phyloP scores from a whole-genome alignment of 1,284 basidiomycete species.

The Erythrobasidium hasegawianum region DNA sequence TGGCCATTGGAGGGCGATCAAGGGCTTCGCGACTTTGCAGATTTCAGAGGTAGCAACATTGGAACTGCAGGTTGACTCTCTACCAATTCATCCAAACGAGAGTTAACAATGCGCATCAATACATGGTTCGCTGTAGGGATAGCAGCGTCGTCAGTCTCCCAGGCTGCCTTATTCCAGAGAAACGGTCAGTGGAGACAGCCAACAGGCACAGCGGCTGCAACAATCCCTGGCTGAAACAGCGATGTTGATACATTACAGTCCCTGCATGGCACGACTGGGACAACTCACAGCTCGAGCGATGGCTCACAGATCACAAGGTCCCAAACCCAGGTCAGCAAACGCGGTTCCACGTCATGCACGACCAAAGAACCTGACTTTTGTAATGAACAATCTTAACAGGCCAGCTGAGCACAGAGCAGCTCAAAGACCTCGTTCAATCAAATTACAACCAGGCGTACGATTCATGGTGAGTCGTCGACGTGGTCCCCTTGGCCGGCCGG shows the following conservation, averaged over 20 bases:
- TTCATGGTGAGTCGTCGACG: constrained; percentile 26
- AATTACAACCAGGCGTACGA: constrained; percentile 42
- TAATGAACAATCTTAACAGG: constrained; percentile 5
- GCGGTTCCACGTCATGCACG: constrained; percentile 39
- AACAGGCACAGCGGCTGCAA: background rate
- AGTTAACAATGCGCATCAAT: constrained; percentile 15
- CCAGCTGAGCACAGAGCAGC: constrained; percentile 44
- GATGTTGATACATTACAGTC: constrained; percentile 6
- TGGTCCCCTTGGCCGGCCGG: background rate
- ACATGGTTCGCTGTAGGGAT: constrained; percentile 22
- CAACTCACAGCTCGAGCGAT: constrained; percentile 60
- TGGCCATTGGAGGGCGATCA: no score
- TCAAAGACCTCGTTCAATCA: constrained; percentile 43
- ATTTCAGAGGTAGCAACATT: no score
- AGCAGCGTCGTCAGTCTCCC: background rate
- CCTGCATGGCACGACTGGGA: constrained; percentile 55
- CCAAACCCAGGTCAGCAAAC: constrained; percentile 56
- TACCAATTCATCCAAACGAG: constrained; percentile 11
- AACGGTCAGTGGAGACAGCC: constrained; percentile 9
- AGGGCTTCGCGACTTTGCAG: no score
- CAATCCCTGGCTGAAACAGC: background rate
- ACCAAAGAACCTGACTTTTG: constrained; percentile 53
- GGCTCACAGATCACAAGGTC: constrained; percentile 69
- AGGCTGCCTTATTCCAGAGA: constrained; percentile 25
- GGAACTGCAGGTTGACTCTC: background rate